Evolutionary conservation across 176 grass and related monocot genomes (phyloP).

Genomic region (Avena insularis): DNA sequence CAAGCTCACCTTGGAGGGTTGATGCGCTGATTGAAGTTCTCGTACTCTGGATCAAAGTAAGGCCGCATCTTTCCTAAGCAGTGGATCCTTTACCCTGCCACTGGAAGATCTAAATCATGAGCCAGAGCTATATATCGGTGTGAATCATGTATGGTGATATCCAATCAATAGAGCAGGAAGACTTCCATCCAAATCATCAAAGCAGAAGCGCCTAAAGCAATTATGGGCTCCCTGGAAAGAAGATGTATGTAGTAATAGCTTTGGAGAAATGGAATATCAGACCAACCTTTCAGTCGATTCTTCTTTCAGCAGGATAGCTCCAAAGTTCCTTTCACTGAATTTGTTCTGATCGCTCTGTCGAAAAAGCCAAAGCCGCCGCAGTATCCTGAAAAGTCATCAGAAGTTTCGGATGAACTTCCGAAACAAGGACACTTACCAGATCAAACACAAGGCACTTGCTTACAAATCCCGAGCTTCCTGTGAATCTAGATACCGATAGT

Average conservation of each 20-base stretch:
- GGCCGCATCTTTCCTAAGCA: constrained; percentile 58
- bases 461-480: neutral
- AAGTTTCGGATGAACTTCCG: neutral
- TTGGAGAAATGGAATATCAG: constrained; percentile 7
- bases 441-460: neutral
- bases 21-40: constrained; percentile 89
- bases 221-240: constrained; percentile 28
- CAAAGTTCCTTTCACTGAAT: constrained; percentile 9
- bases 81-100: constrained; percentile 16
- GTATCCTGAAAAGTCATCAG: constrained; percentile 33
- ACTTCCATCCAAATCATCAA: neutral
- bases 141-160: neutral
- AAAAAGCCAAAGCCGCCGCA: constrained; percentile 1
- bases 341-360: neutral
- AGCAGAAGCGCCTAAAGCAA: neutral
- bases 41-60: constrained; percentile 98
- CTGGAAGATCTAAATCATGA: constrained; percentile 41
- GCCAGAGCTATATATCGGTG: neutral
- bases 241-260: constrained; percentile 8
- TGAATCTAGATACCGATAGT: constrained; percentile 21
- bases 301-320: constrained; percentile 28
- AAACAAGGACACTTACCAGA: neutral
- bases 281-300: constrained; percentile 51
- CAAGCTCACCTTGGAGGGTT: constrained; percentile 77
- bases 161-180: constrained; percentile 21